A percentile compares a stretch with the other conserved stretches of the same genome.
phyloP scores from a whole-genome alignment of 2,329 filamentous ascomycete genomes.

The Colletotrichum sp. region DNA sequence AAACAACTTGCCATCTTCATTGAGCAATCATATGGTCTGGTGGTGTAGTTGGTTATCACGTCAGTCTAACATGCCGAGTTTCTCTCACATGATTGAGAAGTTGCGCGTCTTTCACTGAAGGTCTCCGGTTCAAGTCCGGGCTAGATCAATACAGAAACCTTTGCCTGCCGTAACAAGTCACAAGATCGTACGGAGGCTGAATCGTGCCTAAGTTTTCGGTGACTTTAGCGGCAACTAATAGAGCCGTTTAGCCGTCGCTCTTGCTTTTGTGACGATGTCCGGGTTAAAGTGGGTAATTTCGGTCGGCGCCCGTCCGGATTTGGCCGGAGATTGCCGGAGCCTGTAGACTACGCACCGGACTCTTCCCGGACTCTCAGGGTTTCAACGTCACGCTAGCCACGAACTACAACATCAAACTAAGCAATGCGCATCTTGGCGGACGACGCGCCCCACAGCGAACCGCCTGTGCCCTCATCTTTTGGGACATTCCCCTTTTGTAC shows the following conservation, averaged over 20 bases:
- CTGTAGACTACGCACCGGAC: not conserved
- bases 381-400: not conserved
- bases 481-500: not conserved
- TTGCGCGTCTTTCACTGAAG: not conserved
- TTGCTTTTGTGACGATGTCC: not conserved
- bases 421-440: not conserved
- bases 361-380: not conserved
- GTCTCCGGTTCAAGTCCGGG: constrained; percentile 12
- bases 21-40: constrained; percentile 28
- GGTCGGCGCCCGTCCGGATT: not conserved
- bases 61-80: constrained; percentile 43
- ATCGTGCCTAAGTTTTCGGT: not conserved
- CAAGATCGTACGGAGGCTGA: not conserved
- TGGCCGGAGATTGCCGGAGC: not conserved
- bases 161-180: not conserved
- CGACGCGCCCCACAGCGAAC: not conserved
- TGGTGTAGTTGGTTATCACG: constrained; percentile 51
- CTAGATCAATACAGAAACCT: not conserved
- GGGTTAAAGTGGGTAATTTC: not conserved
- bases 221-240: not conserved
- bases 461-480: not conserved
- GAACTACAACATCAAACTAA: not conserved
- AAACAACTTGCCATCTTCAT: not conserved
- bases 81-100: too few relatives aligned
- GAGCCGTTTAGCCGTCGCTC: not conserved